Conservation (phyloP, 345 rosid species). For the Viola odorata region DNA sequence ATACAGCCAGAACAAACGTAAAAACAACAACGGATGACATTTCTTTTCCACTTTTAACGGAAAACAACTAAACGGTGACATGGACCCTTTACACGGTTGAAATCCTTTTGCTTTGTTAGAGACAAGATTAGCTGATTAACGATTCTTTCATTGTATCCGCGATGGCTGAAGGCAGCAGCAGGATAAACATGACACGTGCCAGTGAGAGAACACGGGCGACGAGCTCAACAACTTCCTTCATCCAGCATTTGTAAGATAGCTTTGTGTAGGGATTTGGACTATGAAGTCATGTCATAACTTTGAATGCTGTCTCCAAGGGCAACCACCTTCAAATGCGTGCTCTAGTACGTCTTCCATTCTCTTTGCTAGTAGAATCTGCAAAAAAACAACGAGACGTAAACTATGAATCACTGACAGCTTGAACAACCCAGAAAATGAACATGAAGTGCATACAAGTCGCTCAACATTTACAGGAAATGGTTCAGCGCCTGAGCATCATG, state of each 20-base stretch:
- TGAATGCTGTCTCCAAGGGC: conserved; percentile 80
- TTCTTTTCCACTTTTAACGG: no score
- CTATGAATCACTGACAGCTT: neutral
- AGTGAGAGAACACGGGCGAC: neutral
- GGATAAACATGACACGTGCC: neutral
- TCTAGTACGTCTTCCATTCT: conserved; percentile 94
- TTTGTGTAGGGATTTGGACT: neutral
- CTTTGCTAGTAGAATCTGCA: conserved; percentile 77
- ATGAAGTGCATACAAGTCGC: neutral
- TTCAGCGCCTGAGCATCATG: neutral
- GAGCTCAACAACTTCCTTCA: neutral
- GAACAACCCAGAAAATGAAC: no score
- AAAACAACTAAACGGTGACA: no score
- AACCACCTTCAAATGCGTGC: conserved; percentile 93
- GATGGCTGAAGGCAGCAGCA: conserved; percentile 11
- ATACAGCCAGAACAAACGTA: no score
- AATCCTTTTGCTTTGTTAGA: neutral
- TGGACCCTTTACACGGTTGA: neutral
- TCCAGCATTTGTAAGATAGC: neutral
- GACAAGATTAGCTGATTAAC: neutral
- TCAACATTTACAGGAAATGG: neutral
- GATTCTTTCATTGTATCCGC: conserved; percentile 6
- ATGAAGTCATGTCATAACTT: conserved; percentile 52
- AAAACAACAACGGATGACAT: no score
- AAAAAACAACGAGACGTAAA: neutral